Conservation (phyloP, 2,329 filamentous ascomycete species). For the Penicillium corylophilum region DNA sequence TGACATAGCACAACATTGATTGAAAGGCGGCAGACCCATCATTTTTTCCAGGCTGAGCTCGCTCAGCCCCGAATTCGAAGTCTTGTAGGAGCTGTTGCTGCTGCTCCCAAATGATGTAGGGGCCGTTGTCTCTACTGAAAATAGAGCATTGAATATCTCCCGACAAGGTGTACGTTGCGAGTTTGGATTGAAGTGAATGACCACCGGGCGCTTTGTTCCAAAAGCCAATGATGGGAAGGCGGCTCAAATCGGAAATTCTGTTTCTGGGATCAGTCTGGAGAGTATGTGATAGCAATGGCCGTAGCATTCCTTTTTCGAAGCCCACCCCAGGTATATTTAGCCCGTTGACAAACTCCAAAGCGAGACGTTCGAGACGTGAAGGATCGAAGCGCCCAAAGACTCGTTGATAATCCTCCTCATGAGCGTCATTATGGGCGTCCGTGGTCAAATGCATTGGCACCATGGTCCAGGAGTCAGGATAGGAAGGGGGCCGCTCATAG, state of each 20-base stretch:
- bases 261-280: conserved; percentile 2
- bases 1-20: conserved; percentile 11
- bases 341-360: conserved; percentile 2
- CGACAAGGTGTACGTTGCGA: conserved; percentile 11
- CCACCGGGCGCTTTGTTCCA: conserved; percentile 8
- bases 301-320: conserved; percentile 11
- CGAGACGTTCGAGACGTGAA: conserved; percentile 1
- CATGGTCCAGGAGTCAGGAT: background rate
- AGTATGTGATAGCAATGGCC: conserved; percentile 5
- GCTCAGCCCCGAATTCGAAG: conserved; percentile 6
- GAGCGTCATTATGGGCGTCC: background rate
- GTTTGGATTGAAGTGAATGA: conserved; percentile 9
- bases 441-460: background rate
- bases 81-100: conserved; percentile 12
- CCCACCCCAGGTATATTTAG: conserved; percentile 9
- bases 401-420: background rate
- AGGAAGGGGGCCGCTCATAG: background rate
- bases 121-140: conserved; percentile 7
- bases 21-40: conserved; percentile 6
- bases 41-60: background rate
- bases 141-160: conserved; percentile 11
- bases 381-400: conserved; percentile 6
- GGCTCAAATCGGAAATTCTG: conserved; percentile 8
- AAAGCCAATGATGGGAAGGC: conserved; percentile 7
- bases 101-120: conserved; percentile 15